Percentiles rank a stretch among this genome's conserved stretches.
phyloP scores from a whole-genome alignment of 768 basidiomycete genomes.

The Mycena pura region DNA sequence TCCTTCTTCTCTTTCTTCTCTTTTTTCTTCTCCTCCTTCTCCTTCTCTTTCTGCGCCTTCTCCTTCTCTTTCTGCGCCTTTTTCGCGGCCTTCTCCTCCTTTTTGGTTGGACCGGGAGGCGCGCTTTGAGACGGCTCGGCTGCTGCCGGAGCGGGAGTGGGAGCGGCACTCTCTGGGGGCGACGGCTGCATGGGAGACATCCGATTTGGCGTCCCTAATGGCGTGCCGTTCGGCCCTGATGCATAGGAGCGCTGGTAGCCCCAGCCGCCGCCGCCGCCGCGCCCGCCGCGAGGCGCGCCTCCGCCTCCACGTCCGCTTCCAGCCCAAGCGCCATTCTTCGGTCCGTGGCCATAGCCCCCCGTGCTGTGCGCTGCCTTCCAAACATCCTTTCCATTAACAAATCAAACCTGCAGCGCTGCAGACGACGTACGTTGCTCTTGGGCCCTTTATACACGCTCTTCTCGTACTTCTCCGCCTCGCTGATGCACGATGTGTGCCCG shows the following conservation, averaged over 20 bases:
- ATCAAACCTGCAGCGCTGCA: no score
- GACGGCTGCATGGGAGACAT: slow-evolving; percentile 38
- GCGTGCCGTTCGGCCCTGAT: slow-evolving; percentile 76
- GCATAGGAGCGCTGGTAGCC: slow-evolving; percentile 33
- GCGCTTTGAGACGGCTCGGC: no score
- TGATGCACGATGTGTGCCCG: slow-evolving; percentile 82
- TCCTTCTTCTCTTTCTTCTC: slow-evolving; percentile 44
- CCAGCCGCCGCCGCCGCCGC: slow-evolving; percentile 15
- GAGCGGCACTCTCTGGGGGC: slow-evolving; percentile 13
- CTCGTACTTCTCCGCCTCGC: slow-evolving; percentile 94
- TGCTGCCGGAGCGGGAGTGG: slow-evolving; percentile 17
- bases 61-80: slow-evolving; percentile 34
- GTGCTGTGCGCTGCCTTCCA: slow-evolving; percentile 10
- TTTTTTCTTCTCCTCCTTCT: slow-evolving; percentile 30
- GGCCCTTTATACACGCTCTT: slow-evolving; percentile 84
- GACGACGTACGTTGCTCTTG: slow-evolving; percentile 54
- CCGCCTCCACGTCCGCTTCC: slow-evolving; percentile 29
- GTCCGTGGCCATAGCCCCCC: slow-evolving; percentile 20
- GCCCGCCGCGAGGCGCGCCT: no score
- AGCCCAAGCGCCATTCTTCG: no score
- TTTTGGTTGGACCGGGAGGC: slow-evolving; percentile 16
- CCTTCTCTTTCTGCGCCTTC: slow-evolving; percentile 45
- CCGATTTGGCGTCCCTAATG: slow-evolving; percentile 66
- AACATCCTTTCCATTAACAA: no score
- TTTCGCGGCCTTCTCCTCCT: slow-evolving; percentile 34